Evolutionary conservation across 768 basidiomycete species (phyloP).

Genomic region (Serendipita sp.): DNA sequence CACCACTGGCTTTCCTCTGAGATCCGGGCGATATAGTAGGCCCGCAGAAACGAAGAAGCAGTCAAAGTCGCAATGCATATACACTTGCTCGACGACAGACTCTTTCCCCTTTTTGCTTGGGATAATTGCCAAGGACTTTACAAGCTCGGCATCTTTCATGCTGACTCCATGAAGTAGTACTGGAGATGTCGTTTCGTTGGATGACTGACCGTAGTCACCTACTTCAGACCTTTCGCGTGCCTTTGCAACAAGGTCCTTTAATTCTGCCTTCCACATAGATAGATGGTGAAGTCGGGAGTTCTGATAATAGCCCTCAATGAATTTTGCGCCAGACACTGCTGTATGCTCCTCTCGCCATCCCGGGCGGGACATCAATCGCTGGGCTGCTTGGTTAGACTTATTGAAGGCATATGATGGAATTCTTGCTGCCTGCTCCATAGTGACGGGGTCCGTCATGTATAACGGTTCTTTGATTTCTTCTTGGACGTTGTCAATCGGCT

Average conservation of each 20-base stretch:
- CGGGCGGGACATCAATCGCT: slow-evolving; percentile 65
- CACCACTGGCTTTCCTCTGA: slow-evolving; percentile 77
- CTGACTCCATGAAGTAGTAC: slow-evolving; percentile 11
- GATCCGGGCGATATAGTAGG: slow-evolving; percentile 56
- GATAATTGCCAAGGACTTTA: slow-evolving; percentile 9
- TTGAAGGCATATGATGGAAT: slow-evolving; percentile 53
- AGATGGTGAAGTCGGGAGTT: slow-evolving; percentile 89
- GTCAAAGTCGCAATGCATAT: slow-evolving; percentile 93
- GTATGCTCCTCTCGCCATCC: slow-evolving; percentile 83
- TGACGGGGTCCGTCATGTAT: slow-evolving; percentile 28
- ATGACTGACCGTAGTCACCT: slow-evolving; percentile 13
- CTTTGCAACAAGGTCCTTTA: slow-evolving; percentile 60
- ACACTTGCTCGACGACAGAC: slow-evolving; percentile 38
- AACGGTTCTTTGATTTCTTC: slow-evolving; percentile 13
- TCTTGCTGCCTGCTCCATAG: slow-evolving; percentile 27
- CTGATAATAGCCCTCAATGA: slow-evolving; percentile 63
- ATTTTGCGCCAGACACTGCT: slow-evolving; percentile 58
- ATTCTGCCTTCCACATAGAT: slow-evolving; percentile 82
- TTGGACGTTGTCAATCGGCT: slow-evolving; percentile 29
- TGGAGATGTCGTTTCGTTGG: not conserved
- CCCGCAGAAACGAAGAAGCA: slow-evolving; percentile 96
- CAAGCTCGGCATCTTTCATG: slow-evolving; percentile 21
- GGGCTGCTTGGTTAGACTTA: slow-evolving; percentile 53
- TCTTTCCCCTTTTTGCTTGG: slow-evolving; percentile 28
- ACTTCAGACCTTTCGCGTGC: slow-evolving; percentile 59